These are phyloP conservation scores for Xylariaceae sp. DNA, from an alignment of 2,329 filamentous ascomycete species.

Conservation along the genomic window DNA sequence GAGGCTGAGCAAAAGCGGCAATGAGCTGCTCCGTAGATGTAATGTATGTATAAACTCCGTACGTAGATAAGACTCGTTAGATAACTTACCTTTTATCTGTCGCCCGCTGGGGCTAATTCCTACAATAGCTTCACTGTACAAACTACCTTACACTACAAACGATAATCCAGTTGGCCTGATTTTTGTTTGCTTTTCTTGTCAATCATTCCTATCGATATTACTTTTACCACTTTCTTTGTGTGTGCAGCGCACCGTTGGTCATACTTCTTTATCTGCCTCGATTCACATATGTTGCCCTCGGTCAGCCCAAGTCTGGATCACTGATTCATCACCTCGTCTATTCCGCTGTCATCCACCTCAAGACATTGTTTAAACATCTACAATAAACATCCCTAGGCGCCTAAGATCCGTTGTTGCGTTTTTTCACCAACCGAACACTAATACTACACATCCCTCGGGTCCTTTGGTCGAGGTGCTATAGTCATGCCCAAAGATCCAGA, in stretches of 20 bases:
- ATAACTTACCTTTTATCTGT: no score
- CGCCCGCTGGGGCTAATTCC: no score
- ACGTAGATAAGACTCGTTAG: no score
- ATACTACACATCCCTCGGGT: background rate
- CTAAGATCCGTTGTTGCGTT: background rate
- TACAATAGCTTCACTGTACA: no score
- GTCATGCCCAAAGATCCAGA: conserved; percentile 30
- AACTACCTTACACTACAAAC: no score
- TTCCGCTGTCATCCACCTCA: background rate
- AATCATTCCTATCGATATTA: background rate
- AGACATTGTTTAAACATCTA: no score
- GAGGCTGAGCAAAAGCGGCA: no score
- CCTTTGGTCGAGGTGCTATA: background rate
- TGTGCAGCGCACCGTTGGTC: background rate
- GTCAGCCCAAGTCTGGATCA: no score
- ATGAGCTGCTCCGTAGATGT: no score
- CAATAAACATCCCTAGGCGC: background rate
- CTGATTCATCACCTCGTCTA: no score
- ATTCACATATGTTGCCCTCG: background rate
- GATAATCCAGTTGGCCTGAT: background rate
- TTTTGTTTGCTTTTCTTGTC: background rate
- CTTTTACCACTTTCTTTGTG: background rate
- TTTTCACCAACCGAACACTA: background rate
- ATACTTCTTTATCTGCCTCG: background rate
- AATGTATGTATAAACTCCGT: no score